phyloP scores from a whole-genome alignment of 352 stramenopile genomes.

The Phytophthora pini region DNA sequence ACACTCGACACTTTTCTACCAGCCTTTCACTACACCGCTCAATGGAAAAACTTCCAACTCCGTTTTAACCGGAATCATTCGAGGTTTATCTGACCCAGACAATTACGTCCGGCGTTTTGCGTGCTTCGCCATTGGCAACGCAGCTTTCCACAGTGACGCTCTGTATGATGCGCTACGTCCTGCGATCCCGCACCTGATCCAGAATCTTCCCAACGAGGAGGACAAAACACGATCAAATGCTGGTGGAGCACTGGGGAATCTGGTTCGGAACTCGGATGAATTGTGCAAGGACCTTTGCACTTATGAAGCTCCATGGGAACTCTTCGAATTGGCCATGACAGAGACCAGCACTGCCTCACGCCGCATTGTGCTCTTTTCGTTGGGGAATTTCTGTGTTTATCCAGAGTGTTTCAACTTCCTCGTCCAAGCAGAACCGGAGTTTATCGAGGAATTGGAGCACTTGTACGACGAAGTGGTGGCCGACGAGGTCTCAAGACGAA shows the following conservation, averaged over 20 bases:
- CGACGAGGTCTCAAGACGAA: slow-evolving; percentile 73
- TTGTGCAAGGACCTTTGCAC: slow-evolving; percentile 77
- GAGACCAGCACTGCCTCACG: slow-evolving; percentile 69
- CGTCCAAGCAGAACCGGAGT: slow-evolving; percentile 40
- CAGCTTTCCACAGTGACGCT: slow-evolving; percentile 87
- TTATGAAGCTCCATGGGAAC: slow-evolving; percentile 60
- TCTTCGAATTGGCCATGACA: slow-evolving; percentile 73
- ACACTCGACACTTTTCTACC: slow-evolving; percentile 92
- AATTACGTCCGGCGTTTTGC: slow-evolving; percentile 91
- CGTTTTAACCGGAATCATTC: slow-evolving; percentile 70
- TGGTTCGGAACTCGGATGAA: slow-evolving; percentile 89
- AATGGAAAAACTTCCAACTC: slow-evolving; percentile 27
- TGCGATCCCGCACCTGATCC: slow-evolving; percentile 69
- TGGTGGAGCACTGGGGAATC: slow-evolving; percentile 91
- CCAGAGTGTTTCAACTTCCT: slow-evolving; percentile 70
- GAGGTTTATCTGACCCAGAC: slow-evolving; percentile 66
- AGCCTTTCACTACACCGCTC: slow-evolving; percentile 48
- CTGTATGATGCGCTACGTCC: slow-evolving; percentile 79
- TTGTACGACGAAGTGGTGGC: slow-evolving; percentile 69
- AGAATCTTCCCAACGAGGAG: slow-evolving; percentile 77
- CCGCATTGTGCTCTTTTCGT: slow-evolving; percentile 91
- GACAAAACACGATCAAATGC: slow-evolving; percentile 94
- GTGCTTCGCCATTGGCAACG: slow-evolving; percentile 95
- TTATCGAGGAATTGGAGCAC: slow-evolving; percentile 50
- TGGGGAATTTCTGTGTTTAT: slow-evolving; percentile 92